Base-by-base conservation (phyloP, 1,139 yeast genomes). In the Suhomyces bokatorum region DNA sequence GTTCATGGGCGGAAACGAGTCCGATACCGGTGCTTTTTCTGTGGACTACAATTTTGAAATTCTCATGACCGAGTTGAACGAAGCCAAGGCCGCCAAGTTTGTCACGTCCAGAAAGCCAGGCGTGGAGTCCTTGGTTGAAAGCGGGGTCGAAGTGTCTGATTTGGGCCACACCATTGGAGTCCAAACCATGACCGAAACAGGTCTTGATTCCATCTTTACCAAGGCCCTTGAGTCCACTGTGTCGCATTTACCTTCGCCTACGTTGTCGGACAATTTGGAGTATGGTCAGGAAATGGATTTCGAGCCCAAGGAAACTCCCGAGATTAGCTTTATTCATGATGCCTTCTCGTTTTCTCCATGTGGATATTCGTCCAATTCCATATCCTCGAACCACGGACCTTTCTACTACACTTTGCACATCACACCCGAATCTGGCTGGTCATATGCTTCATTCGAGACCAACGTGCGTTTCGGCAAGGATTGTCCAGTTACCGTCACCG, bases 291-390 rank as follows among this genome's bases (percentile, higher is more conserved):
- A 54, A 27, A 48, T 51, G 15, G 53, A 45, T 10, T 48, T 39
- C 22, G 48, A 42, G 9, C 35, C 32, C 16, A 29, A 38, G 27
- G 39, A 29, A 13, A 31, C 36, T n/a, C 26, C 22, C 9, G 32
- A 35, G 6, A 38, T 51, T 35, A 53, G 53, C 13, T 78, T 73
- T 45, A 56, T 78, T 60, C 89, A 84, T 58, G 98, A 91, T 69
- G 88, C 97, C 5, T 93, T 90, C 68, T 85, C 95, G 27, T 93
- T 93, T 64, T 74, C 87, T n/a, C 99, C 99, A 2, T 93, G 98
- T 66, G 99, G 99, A 13, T 93, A 82, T 62, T 88, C 97, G 2
- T 87, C 97, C 40, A 93, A 93, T 65, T 85, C 95, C 24, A 70
- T 89, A 38, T 66, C 87, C 42, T 70, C 79, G 44, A 73, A 69